Evolutionary conservation across 2,329 filamentous ascomycete species (phyloP), one percentile per base, ranked within the genome.

Genomic region (Sporothrix dimorphospora): DNA sequence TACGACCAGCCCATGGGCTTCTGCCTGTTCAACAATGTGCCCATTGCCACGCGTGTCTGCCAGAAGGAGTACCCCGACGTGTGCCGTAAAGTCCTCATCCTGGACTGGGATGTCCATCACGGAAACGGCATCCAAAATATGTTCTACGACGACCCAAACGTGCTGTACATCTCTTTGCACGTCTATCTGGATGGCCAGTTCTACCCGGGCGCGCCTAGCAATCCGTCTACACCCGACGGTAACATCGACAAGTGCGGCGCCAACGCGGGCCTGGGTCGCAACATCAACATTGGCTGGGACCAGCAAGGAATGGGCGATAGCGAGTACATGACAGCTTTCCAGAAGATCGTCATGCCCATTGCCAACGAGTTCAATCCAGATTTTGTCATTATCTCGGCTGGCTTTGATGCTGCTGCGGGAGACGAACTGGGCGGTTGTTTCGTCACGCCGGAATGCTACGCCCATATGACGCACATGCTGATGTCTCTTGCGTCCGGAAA

Each of bases 381-480:
- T 79, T 84, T 99, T 21, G 94, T 98, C 38, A 96, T 99, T 75
- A 92, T 99, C 72, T 96, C 96, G 24, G 94, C 96, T 55, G 96
- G 96, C 0, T 99, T 99, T 77, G 96, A 99, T 80, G 96, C 96
- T 19, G 96, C 96, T 0, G 93, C 92, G 75, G 96, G 96, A 14
- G 96, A 99, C 80, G 91, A 96, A 78, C 87, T 99, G 1, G 96
- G 96, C 68, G 94, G 92, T 42, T 99, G 96, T 80, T 95, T 94
- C 78, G 96, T 99, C 5, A 92, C 94, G 0, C 96, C 96, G 0
- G 83, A 90, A 4, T 97, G 96, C 79, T 99, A 98, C 79, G 93
- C 94, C 16, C 95, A 99, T 79, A 98, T 99, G 96, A 98, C 96
- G 19, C 94, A 98, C 79, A 98, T 98, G 95, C 88, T 99, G 65